A percentile compares a stretch with the other conserved stretches of the same genome.
These are phyloP conservation scores for Lantana camara DNA, from an alignment of 257 asterid species.

Conservation along the genomic window DNA sequence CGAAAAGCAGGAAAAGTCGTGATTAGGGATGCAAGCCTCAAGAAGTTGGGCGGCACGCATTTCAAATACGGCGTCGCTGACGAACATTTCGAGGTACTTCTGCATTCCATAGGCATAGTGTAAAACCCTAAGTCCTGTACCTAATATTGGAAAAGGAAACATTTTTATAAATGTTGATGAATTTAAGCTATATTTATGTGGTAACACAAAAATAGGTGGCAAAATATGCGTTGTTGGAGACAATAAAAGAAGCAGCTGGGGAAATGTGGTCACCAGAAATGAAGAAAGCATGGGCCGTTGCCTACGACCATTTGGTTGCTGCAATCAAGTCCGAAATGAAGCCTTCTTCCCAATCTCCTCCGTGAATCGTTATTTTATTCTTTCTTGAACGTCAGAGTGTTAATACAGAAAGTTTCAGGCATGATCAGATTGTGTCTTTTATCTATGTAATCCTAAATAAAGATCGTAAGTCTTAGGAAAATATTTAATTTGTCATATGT, in stretches of 20 bases:
- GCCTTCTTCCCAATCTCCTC: conserved; percentile 3
- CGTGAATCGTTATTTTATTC: not conserved
- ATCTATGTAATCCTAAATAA: not conserved
- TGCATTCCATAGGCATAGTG: no score
- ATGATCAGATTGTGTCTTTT: no score
- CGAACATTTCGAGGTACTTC: conserved; percentile 76
- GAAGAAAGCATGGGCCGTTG: conserved; percentile 80
- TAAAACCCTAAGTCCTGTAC: no score
- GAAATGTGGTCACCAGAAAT: conserved; percentile 78
- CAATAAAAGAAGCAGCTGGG: conserved; percentile 74
- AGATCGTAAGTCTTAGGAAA: no score
- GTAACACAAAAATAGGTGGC: conserved; percentile 47
- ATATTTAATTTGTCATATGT: no score
- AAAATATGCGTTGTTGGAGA: conserved; percentile 77
- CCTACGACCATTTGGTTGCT: conserved; percentile 76
- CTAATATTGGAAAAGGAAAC: no score
- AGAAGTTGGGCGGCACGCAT: conserved; percentile 63
- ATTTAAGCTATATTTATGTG: no score
- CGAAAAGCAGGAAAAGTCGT: conserved; percentile 77
- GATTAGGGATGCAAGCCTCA: conserved; percentile 67
- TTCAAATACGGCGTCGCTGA: conserved; percentile 68
- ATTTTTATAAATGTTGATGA: no score
- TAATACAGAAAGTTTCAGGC: no score
- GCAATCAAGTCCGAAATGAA: conserved; percentile 83
- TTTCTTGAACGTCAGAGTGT: not conserved